Percentiles rank a stretch among this genome's conserved stretches.
Evolutionary conservation across 2,329 filamentous ascomycete genomes (phyloP).

Genomic region (Fusarium praegraminearum): DNA sequence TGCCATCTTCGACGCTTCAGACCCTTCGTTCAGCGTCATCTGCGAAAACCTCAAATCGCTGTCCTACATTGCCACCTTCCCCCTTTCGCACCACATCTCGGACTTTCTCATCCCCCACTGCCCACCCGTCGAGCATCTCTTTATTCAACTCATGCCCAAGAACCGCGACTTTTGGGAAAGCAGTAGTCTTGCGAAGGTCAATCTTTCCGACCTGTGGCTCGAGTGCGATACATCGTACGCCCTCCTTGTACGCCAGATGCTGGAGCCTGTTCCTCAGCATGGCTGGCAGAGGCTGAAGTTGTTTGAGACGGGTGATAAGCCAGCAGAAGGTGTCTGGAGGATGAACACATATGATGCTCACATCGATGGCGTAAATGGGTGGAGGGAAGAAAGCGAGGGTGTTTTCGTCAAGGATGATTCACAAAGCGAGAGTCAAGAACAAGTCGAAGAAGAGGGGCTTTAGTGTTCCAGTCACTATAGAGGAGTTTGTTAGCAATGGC

Average conservation of each 20-base stretch:
- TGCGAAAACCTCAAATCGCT: slow-evolving; percentile 60
- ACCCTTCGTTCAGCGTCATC: slow-evolving; percentile 54
- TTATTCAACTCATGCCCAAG: slow-evolving; percentile 62
- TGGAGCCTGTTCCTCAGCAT: slow-evolving; percentile 46
- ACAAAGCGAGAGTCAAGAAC: slow-evolving; percentile 4
- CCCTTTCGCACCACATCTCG: slow-evolving; percentile 70
- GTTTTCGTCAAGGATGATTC: slow-evolving; percentile 55
- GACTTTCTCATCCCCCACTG: slow-evolving; percentile 61
- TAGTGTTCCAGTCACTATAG: background rate
- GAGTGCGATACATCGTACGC: slow-evolving; percentile 65
- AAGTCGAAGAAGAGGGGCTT: slow-evolving; percentile 2
- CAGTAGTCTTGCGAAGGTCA: slow-evolving; percentile 56
- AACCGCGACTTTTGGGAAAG: slow-evolving; percentile 53
- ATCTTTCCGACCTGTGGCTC: slow-evolving; percentile 63
- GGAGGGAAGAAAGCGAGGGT: slow-evolving; percentile 60
- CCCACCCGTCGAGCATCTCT: slow-evolving; percentile 64
- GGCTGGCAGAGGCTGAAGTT: slow-evolving; percentile 58
- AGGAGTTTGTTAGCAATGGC: background rate
- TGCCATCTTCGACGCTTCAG: slow-evolving; percentile 60
- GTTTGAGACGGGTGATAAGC: slow-evolving; percentile 64
- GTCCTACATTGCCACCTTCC: slow-evolving; percentile 75
- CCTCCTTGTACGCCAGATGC: slow-evolving; percentile 58
- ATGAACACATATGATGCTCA: slow-evolving; percentile 58
- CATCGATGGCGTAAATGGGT: slow-evolving; percentile 52
- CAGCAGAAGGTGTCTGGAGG: slow-evolving; percentile 60